phyloP scores from a whole-genome alignment of 345 rosid genomes.

The Acer negundo region DNA sequence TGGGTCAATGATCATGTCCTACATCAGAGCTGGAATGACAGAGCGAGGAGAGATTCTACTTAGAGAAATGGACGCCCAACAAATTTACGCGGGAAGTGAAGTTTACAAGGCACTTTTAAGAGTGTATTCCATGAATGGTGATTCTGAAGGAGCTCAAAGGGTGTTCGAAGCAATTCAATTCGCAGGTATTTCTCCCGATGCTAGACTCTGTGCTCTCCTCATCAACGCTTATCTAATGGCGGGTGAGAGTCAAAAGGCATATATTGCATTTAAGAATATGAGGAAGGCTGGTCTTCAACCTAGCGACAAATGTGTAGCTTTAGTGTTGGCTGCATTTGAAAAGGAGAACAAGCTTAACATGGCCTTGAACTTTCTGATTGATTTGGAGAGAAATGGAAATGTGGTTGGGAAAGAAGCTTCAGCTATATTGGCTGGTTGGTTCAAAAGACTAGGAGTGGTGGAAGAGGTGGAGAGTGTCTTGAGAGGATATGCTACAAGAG shows the following conservation, averaged over 20 bases:
- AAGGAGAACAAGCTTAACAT: slow-evolving; percentile 55
- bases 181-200: slow-evolving; percentile 75
- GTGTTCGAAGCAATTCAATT: slow-evolving; percentile 72
- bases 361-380: slow-evolving; percentile 59
- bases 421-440: slow-evolving; percentile 60
- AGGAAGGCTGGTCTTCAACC: slow-evolving; percentile 72
- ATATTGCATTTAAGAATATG: slow-evolving; percentile 69
- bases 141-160: slow-evolving; percentile 72
- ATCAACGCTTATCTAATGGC: slow-evolving; percentile 67
- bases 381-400: slow-evolving; percentile 56
- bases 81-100: slow-evolving; percentile 72
- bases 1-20: slow-evolving; percentile 84
- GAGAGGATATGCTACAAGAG: slow-evolving; percentile 43
- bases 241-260: slow-evolving; percentile 63
- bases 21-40: slow-evolving; percentile 69
- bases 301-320: slow-evolving; percentile 72
- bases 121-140: slow-evolving; percentile 71
- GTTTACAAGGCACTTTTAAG: slow-evolving; percentile 89
- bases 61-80: slow-evolving; percentile 57
- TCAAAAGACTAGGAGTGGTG: slow-evolving; percentile 68
- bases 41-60: slow-evolving; percentile 63
- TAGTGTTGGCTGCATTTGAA: slow-evolving; percentile 59
- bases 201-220: slow-evolving; percentile 67
- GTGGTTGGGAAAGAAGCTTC: slow-evolving; percentile 69
- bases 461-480: slow-evolving; percentile 67